A percentile compares a stretch with the other conserved stretches of the same genome.
phyloP scores from a whole-genome alignment of 2,329 filamentous ascomycete species.

The Alternaria triticina region DNA sequence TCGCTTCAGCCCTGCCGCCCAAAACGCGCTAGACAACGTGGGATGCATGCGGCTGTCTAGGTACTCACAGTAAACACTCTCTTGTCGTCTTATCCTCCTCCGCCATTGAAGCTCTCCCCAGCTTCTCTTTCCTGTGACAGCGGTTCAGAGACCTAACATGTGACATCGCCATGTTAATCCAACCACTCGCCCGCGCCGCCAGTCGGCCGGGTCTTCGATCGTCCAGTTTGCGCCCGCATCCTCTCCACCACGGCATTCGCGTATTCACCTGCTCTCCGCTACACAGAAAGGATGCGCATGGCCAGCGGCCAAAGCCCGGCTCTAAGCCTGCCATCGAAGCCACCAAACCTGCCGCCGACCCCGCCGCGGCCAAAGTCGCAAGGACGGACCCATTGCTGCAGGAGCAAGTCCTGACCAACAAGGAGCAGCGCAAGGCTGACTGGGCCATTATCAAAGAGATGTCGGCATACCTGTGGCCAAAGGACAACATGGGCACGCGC shows the following conservation, averaged over 20 bases:
- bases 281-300: slow-evolving; percentile 52
- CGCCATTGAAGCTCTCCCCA: slow-evolving; percentile 10
- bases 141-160: slow-evolving; percentile 24
- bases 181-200: slow-evolving; percentile 44
- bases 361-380: slow-evolving; percentile 28
- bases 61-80: slow-evolving; percentile 2
- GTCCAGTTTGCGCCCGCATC: slow-evolving; percentile 23
- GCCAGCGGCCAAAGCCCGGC: slow-evolving; percentile 39
- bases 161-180: slow-evolving; percentile 42
- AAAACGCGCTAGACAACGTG: slow-evolving; percentile 8
- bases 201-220: slow-evolving; percentile 35
- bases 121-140: neutral
- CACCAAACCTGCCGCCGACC: slow-evolving; percentile 26
- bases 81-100: neutral
- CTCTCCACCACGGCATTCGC: slow-evolving; percentile 36
- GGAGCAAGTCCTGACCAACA: slow-evolving; percentile 70
- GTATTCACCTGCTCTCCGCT: slow-evolving; percentile 54
- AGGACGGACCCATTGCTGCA: slow-evolving; percentile 59
- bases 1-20: slow-evolving; percentile 9
- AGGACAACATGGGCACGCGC: slow-evolving; percentile 82
- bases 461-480: slow-evolving; percentile 95
- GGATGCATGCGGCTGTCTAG: slow-evolving; percentile 4
- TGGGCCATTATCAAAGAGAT: slow-evolving; percentile 99
- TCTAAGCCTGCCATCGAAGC: slow-evolving; percentile 29
- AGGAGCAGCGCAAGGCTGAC: slow-evolving; percentile 94